A percentile compares a stretch with the other conserved stretches of the same genome.
Conservation (phyloP, 2,329 filamentous ascomycete genomes). For the Allantophomopsis cytisporea region DNA sequence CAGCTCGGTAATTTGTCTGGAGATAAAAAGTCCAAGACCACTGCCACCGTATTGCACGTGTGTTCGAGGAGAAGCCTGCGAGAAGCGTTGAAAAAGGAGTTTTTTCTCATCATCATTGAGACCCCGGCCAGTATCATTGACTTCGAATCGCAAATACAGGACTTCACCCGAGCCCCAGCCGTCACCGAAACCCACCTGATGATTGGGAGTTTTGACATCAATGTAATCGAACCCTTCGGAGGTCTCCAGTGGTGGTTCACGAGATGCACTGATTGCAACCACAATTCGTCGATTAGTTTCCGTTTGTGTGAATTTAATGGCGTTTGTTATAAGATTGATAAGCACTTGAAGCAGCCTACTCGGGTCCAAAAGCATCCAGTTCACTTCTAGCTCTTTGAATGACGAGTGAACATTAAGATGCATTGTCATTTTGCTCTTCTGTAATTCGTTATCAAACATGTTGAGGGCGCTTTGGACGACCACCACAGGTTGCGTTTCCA, state of each 20-base stretch:
- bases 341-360: constrained; percentile 61
- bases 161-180: constrained; percentile 21
- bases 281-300: constrained; percentile 41
- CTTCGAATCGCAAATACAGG: constrained; percentile 32
- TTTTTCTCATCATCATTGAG: constrained; percentile 49
- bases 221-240: constrained; percentile 18
- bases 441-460: constrained; percentile 65
- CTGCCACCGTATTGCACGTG: constrained; percentile 47
- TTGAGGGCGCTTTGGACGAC: constrained; percentile 55
- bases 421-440: constrained; percentile 56
- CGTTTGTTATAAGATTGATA: constrained; percentile 62
- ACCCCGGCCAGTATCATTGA: constrained; percentile 53
- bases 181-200: constrained; percentile 6
- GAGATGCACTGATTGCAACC: constrained; percentile 27
- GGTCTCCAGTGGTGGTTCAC: constrained; percentile 9
- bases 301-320: constrained; percentile 50
- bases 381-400: constrained; percentile 46
- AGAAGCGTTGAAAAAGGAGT: constrained; percentile 52
- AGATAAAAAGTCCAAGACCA: constrained; percentile 51
- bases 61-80: constrained; percentile 38
- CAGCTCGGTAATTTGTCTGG: constrained; percentile 45
- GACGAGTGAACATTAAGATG: constrained; percentile 53
- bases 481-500: constrained; percentile 51
- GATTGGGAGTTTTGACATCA: constrained; percentile 11
- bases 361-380: constrained; percentile 63